Percentiles rank a stretch among this genome's conserved stretches.
These are phyloP conservation scores for Theobroma grandiflorum DNA, from an alignment of 441 rosid species.

Conservation along the genomic window DNA sequence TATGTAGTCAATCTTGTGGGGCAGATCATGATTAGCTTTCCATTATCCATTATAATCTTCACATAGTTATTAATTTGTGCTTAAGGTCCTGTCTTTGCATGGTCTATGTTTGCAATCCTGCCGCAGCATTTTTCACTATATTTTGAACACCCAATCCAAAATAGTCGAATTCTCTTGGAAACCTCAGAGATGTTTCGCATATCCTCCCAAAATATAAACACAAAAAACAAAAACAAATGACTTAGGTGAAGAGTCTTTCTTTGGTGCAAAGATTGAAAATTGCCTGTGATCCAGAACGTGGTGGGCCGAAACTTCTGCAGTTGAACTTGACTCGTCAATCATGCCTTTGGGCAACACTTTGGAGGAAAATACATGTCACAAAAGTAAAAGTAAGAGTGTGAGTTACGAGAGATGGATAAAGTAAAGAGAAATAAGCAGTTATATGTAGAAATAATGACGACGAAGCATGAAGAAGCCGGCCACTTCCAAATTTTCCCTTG, in stretches of 20 bases:
- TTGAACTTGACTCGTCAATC: neutral
- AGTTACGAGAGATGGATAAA: neutral
- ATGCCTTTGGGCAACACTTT: neutral
- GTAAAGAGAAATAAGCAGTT: neutral
- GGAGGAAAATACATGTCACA: neutral
- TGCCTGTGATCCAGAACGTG: neutral
- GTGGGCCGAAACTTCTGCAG: no score
- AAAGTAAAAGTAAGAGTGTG: neutral
- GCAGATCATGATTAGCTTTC: neutral
- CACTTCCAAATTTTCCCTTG: slow-evolving; percentile 25
- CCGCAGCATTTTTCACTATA: neutral
- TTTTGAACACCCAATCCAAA: neutral
- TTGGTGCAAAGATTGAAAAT: neutral
- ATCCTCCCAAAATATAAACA: neutral
- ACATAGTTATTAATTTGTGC: neutral
- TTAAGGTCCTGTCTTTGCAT: neutral
- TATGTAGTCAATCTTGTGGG: neutral
- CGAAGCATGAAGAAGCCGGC: slow-evolving; percentile 35
- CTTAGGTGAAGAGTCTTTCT: neutral
- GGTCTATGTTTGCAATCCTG: neutral
- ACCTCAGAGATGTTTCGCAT: neutral
- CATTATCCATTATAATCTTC: neutral
- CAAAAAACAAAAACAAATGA: no score
- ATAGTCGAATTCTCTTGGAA: neutral
- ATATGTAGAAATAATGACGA: neutral